A percentile compares a stretch with the other conserved stretches of the same genome.
Evolutionary conservation across 768 basidiomycete genomes (phyloP).

Genomic region (Saitozyma podzolica): DNA sequence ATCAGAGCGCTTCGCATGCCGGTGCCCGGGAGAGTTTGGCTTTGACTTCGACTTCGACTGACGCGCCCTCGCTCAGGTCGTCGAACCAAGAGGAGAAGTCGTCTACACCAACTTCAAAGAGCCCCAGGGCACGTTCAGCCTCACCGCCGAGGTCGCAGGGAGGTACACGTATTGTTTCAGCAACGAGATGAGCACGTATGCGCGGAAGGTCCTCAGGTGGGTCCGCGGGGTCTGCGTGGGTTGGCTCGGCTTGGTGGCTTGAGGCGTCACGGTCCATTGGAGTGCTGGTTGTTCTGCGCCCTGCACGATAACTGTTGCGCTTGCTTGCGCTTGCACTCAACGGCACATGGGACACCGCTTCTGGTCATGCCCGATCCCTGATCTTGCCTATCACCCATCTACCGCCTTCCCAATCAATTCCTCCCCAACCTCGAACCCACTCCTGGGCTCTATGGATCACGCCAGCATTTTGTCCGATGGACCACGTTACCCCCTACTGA

Average conservation of each 20-base stretch:
- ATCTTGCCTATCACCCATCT: neutral
- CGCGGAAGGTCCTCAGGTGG: slow-evolving; percentile 92
- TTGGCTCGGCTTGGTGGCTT: no score
- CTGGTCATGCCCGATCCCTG: neutral
- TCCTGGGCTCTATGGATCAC: neutral
- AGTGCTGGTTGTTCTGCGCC: no score
- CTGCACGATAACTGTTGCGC: no score
- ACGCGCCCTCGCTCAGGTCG: slow-evolving; percentile 60
- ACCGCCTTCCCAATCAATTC: neutral
- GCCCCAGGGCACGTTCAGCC: slow-evolving; percentile 81
- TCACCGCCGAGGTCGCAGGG: slow-evolving; percentile 84
- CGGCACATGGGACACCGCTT: no score
- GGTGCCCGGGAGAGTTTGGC: no score
- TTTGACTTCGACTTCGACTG: neutral
- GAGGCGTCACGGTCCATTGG: no score
- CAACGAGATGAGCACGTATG: slow-evolving; percentile 95
- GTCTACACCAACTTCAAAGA: slow-evolving; percentile 80
- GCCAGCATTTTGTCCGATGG: neutral
- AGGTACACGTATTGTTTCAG: slow-evolving; percentile 96
- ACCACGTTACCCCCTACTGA: slow-evolving; percentile 1
- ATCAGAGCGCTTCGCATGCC: no score
- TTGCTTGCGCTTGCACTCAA: no score
- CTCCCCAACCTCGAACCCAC: neutral
- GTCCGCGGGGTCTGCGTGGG: slow-evolving; percentile 8
- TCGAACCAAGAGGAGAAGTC: slow-evolving; percentile 68